Evolutionary conservation across 2,329 filamentous ascomycete genomes (phyloP), one percentile per base, ranked within the genome.

Genomic region (Colletotrichum karsti): DNA sequence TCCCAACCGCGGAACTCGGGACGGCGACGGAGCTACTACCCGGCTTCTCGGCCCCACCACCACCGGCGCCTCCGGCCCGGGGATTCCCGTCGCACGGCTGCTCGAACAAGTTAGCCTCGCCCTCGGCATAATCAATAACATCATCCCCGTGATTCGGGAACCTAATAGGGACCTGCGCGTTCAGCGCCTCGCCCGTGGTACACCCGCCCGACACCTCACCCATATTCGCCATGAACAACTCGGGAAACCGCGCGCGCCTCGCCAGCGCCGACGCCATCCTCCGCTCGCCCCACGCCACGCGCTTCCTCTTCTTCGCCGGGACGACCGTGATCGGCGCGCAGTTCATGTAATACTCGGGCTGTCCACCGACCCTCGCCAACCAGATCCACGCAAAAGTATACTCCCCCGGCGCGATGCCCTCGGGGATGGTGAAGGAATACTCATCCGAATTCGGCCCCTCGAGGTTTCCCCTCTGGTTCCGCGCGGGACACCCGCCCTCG

Each of bases 341-440:
- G 12, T 67, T 67, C 64, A 67, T 67, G 46, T 67, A 67, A 12
- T 67, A 67, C 53, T 67, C 60, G 0, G 64, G 64, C 30, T 64
- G 59, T 1, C 60, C 60, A 1, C 60, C 64, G 7, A 67, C 37
- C 0, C 64, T 48, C 12, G 64, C 60, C 20, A 58, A 60, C 64
- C 64, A 67, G n/a, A 41, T 64, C 64, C 64, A 67, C 28, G 64
- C 64, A n/a, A 67, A 67, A 10, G 61, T 53, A 18, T 67, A 67
- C 26, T 67, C 64, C 1, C 64, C 64, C 7, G 64, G 64, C 20
- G 53, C 12, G 18, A 67, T 67, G n/a, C 53, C 55, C 15, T 50
- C n/a, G 5, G 64, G 64, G 7, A 67, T 39, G 4, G 18, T 12
- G 44, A 67, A 67, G n/a, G 60, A 30, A 10, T 58, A 67, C 53